These are phyloP conservation scores for Actinomortierella wolfii DNA, from an alignment of 371 early-diverging fungal species.

Conservation along the genomic window DNA sequence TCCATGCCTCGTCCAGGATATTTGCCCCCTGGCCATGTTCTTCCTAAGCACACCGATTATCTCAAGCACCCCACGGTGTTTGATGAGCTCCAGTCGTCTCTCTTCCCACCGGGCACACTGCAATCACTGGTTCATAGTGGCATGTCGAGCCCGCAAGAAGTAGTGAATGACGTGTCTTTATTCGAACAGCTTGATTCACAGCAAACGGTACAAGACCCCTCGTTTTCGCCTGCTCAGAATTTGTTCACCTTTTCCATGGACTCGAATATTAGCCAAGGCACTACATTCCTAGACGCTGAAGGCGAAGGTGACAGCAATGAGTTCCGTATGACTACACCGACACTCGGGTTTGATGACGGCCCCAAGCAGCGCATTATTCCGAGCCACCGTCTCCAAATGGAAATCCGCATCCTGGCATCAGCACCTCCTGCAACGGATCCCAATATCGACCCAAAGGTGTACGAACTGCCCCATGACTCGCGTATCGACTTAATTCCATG, in stretches of 20 bases:
- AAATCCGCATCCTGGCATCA: slow-evolving; percentile 37
- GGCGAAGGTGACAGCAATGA: slow-evolving; percentile 21
- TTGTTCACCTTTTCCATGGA: slow-evolving; percentile 17
- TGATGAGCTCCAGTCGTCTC: slow-evolving; percentile 42
- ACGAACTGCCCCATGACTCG: slow-evolving; percentile 61
- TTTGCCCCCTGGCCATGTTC: slow-evolving; percentile 23
- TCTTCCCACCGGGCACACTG: slow-evolving; percentile 42
- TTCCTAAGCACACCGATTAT: slow-evolving; percentile 31
- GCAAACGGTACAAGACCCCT: slow-evolving; percentile 14
- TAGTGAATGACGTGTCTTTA: slow-evolving; percentile 28
- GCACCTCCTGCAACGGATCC: slow-evolving; percentile 39
- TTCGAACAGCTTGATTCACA: slow-evolving; percentile 27
- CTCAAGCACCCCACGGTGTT: slow-evolving; percentile 31
- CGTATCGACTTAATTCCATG: slow-evolving; percentile 64
- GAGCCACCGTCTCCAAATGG: slow-evolving; percentile 26
- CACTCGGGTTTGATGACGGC: slow-evolving; percentile 27
- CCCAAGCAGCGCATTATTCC: slow-evolving; percentile 29
- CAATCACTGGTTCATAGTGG: slow-evolving; percentile 19
- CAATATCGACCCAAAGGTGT: slow-evolving; percentile 39
- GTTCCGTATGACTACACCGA: slow-evolving; percentile 24
- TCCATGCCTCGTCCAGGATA: slow-evolving; percentile 11
- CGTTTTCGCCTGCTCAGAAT: slow-evolving; percentile 22
- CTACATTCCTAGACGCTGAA: slow-evolving; percentile 15
- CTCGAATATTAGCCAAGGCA: slow-evolving; percentile 1
- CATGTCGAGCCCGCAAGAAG: slow-evolving; percentile 32